These are phyloP conservation scores for Schizonepeta tenuifolia DNA, from an alignment of 257 asterid species.

Conservation along the genomic window DNA sequence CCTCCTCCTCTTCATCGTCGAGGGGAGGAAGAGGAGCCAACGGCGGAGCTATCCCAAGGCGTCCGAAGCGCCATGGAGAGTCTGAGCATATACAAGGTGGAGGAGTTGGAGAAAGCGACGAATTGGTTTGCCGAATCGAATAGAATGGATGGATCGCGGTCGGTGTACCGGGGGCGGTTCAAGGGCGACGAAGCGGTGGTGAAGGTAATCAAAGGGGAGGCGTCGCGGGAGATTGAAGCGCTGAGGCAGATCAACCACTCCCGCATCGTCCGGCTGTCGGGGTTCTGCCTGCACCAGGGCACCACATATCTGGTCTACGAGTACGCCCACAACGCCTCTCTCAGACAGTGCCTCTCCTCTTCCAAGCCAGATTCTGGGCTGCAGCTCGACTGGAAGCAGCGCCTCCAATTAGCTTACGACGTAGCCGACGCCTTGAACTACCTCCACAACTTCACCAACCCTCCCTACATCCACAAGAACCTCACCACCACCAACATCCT, in stretches of 20 bases:
- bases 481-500: slow-evolving; percentile 57
- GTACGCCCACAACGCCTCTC: slow-evolving; percentile 57
- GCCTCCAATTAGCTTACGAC: slow-evolving; percentile 60
- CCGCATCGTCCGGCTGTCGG: slow-evolving; percentile 58
- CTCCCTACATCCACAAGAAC: slow-evolving; percentile 68
- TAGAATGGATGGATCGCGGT: slow-evolving; percentile 50
- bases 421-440: slow-evolving; percentile 62
- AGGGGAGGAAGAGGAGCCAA: slow-evolving; percentile 13
- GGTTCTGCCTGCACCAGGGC: slow-evolving; percentile 59
- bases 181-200: slow-evolving; percentile 65
- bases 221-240: slow-evolving; percentile 48
- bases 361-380: not conserved
- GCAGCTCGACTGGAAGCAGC: slow-evolving; percentile 54
- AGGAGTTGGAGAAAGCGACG: slow-evolving; percentile 58
- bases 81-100: slow-evolving; percentile 51
- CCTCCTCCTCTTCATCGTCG: not conserved
- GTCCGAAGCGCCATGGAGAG: slow-evolving; percentile 45
- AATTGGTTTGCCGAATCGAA: slow-evolving; percentile 45
- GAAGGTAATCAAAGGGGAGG: slow-evolving; percentile 62
- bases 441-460: slow-evolving; percentile 66
- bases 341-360: slow-evolving; percentile 42
- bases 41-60: slow-evolving; percentile 41
- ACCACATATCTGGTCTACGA: slow-evolving; percentile 65
- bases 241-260: slow-evolving; percentile 60
- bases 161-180: slow-evolving; percentile 51